A percentile compares a stretch with the other conserved stretches of the same genome.
Conservation (phyloP, 2,329 filamentous ascomycete species). For the Xylaria digitata region DNA sequence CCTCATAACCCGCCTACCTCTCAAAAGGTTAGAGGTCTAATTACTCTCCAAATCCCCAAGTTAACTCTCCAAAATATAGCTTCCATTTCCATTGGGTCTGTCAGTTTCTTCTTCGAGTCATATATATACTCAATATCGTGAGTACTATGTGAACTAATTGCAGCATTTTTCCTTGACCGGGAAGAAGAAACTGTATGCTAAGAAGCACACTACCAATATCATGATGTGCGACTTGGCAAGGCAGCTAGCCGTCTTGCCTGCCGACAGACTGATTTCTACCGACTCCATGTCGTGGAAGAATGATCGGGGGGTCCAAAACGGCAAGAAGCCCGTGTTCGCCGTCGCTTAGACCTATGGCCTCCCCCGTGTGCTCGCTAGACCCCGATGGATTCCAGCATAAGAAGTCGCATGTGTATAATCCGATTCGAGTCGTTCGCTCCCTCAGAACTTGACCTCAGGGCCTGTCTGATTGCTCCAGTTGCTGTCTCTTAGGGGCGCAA, state of each 20-base stretch:
- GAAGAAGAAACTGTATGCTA: not conserved
- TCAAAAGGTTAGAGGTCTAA: too few relatives aligned
- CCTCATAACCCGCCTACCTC: too few relatives aligned
- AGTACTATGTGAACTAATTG: not conserved
- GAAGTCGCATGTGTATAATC: not conserved
- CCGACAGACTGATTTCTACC: not conserved
- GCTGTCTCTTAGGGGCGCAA: not conserved
- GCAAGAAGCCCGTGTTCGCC: not conserved
- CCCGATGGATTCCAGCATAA: not conserved
- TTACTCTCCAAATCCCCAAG: too few relatives aligned
- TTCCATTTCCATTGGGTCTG: too few relatives aligned
- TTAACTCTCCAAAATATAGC: too few relatives aligned
- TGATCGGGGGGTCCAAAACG: not conserved
- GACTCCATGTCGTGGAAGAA: not conserved
- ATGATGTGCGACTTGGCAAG: not conserved
- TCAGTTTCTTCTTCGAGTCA: not conserved
- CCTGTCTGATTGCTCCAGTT: not conserved
- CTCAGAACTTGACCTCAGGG: not conserved
- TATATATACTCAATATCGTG: not conserved
- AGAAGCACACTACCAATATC: not conserved
- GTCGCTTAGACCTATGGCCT: constrained; percentile 7
- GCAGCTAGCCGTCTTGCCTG: not conserved
- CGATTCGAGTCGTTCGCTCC: not conserved
- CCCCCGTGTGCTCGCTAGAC: not conserved
- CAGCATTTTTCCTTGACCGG: not conserved